phyloP scores from a whole-genome alignment of 2,329 filamentous ascomycete genomes.

The Rachicladosporium sp. region DNA sequence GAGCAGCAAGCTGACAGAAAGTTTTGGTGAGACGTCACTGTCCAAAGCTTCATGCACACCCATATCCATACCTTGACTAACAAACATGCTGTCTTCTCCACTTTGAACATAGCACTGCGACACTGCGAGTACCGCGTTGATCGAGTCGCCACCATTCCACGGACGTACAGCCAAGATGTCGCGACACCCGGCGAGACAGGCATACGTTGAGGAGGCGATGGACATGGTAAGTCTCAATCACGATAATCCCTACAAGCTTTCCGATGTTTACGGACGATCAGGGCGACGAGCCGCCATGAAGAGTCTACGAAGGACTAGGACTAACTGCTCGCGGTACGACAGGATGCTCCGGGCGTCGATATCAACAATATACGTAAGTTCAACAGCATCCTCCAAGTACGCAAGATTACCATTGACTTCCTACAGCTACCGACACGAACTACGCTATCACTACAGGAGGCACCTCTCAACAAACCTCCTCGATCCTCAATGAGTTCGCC shows the following conservation, averaged over 20 bases:
- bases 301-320: too few species aligned
- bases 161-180: slow-evolving; percentile 19
- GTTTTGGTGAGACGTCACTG: too few species aligned
- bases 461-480: slow-evolving; percentile 69
- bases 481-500: slow-evolving; percentile 76
- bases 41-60: too few species aligned
- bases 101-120: too few species aligned
- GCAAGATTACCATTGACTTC: too few species aligned
- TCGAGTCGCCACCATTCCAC: too few species aligned
- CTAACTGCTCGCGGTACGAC: slow-evolving; percentile 1
- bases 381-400: too few species aligned
- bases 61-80: too few species aligned
- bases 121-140: too few species aligned
- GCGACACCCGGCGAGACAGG: slow-evolving; percentile 81
- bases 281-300: slow-evolving; percentile 7
- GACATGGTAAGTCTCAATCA: slow-evolving; percentile 8
- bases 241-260: slow-evolving; percentile 5
- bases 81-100: too few species aligned
- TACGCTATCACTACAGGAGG: slow-evolving; percentile 65
- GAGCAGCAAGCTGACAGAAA: too few species aligned
- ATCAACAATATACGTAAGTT: slow-evolving; percentile 51
- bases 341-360: slow-evolving; percentile 48
- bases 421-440: slow-evolving; percentile 59
- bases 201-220: slow-evolving; percentile 76
- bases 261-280: slow-evolving; percentile 23